Base-by-base conservation (phyloP, 306 rosid species). In the Vachellia collinsii region DNA sequence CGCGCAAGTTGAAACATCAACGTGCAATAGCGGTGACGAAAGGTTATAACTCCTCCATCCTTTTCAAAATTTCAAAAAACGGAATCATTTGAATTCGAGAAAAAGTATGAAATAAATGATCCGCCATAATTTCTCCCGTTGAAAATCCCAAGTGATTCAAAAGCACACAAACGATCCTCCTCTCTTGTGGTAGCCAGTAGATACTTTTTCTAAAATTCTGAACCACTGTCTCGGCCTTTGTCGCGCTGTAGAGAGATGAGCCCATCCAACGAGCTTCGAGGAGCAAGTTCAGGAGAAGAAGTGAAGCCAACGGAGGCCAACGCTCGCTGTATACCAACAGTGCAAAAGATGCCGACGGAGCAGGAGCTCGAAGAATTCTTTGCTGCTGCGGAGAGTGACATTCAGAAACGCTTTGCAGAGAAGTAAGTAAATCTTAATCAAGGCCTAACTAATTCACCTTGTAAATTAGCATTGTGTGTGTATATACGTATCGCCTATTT, bases 301-400 rank as follows among this genome's bases (percentile, higher is more conserved):
- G 82, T 56, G 58, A 67, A 44, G 53, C 81, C 78, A 46, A 75
- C 42, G 48, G 83, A 79, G 53, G 72, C 72, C 20, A 78, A 82
- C 51, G 67, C 91, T 50, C 64, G 80, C 64, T 19, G 81, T 65
- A 54, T 73, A 77, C 54, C 90, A 47, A 12, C 59, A 25, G 46
- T 41, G 48, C 84, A 53, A 66, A 91, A 87, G 83, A 88, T 79
- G 92, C 91, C 98, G 3, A 50, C 89, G 6, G 90, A 86, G 5
- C 77, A 64, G 38, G 97, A 91, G 85, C 85, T 94, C 4, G 92
- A 92, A 78, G 94, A 90, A 34, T 94, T 94, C 87, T 94, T 94
- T 69, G 48, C 83, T n/a, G 77, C 81, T 6, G 91, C 94, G 4
- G 97, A 94, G 90, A 88, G 88, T 70, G 82, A 91, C 59, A 77